Evolutionary conservation across 345 rosid genomes (phyloP).

Genomic region (Turritis glabra): DNA sequence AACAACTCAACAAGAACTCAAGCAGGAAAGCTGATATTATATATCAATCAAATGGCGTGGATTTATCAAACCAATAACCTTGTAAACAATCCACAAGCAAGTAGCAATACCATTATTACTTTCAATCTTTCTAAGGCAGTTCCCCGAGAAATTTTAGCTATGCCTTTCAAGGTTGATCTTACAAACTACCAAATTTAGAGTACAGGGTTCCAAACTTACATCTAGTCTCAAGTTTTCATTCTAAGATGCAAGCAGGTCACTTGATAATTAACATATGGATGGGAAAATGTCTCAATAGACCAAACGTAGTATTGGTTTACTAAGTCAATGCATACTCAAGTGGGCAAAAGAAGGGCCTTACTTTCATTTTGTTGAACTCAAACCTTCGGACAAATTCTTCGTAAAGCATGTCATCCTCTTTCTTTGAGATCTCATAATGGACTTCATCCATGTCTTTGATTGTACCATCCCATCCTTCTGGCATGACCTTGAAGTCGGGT

Average conservation of each 20-base stretch:
- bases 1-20: neutral
- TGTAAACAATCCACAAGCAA: neutral
- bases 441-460: conserved; percentile 86
- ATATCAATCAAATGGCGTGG: neutral
- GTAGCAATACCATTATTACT: neutral
- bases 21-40: neutral
- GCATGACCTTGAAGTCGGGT: conserved; percentile 97
- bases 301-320: conserved; percentile 1
- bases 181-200: neutral
- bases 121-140: neutral
- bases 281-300: neutral
- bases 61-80: neutral
- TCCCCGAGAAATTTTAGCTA: neutral
- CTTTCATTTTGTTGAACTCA: conserved; percentile 92
- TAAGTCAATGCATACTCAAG: conserved; percentile 20
- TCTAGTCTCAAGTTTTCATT: neutral
- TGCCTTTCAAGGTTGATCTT: neutral
- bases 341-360: conserved; percentile 35
- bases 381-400: conserved; percentile 78
- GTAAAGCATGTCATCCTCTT: conserved; percentile 91
- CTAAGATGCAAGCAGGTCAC: neutral
- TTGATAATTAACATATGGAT: neutral
- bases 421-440: conserved; percentile 96
- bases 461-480: conserved; percentile 99
- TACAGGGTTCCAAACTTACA: conserved; percentile 9